Evolutionary conservation across 73 alveolate species (phyloP).

Genomic region (Tetrahymena borealis): DNA sequence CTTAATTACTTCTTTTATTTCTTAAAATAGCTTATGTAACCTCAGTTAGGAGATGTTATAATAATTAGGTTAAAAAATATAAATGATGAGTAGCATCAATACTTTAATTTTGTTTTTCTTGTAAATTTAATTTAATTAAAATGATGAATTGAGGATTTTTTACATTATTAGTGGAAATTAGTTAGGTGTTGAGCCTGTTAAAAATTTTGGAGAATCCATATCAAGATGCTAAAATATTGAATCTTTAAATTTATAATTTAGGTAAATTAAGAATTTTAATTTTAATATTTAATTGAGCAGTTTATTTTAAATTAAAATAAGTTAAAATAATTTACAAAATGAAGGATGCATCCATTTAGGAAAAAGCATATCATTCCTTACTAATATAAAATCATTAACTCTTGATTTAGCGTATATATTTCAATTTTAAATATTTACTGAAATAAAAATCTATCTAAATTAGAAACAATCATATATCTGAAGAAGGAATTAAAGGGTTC

Average conservation of each 20-base stretch:
- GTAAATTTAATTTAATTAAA: no score
- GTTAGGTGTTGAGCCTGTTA: no score
- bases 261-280: background rate
- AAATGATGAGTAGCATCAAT: no score
- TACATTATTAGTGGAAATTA: no score
- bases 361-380: background rate
- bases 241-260: background rate
- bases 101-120: no score
- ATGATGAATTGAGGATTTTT: no score
- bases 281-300: background rate
- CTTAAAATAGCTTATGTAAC: no score
- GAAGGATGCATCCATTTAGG: background rate
- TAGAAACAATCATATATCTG: background rate
- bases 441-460: background rate
- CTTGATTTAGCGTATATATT: background rate
- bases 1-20: no score
- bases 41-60: no score
- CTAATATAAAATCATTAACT: background rate
- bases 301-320: background rate
- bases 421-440: background rate
- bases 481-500: background rate
- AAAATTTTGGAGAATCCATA: no score
- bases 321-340: background rate
- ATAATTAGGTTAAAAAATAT: no score
- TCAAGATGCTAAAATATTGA: no score